phyloP scores from a whole-genome alignment of 108 stramenopile genomes.

The Cyclotella choctawhatcheeana region DNA sequence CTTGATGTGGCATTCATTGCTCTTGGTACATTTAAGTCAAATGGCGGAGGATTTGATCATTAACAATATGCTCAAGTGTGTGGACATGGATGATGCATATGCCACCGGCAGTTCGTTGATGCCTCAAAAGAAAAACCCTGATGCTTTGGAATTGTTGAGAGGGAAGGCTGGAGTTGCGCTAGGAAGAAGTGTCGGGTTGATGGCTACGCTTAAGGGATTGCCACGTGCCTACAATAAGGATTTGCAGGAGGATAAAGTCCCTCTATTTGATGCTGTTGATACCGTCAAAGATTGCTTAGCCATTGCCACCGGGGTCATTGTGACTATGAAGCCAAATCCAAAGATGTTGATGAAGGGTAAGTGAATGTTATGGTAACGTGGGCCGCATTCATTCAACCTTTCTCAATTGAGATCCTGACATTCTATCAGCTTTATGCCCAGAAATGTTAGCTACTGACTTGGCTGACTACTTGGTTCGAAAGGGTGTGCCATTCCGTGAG shows the following conservation, averaged over 20 bases:
- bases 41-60: constrained; percentile 99
- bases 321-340: constrained; percentile 92
- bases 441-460: constrained; percentile 99
- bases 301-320: constrained; percentile 96
- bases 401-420: too few species aligned
- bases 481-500: constrained; percentile 99
- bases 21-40: constrained; percentile 94
- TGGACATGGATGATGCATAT: constrained; percentile 97
- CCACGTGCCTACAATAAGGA: constrained; percentile 99
- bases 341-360: constrained; percentile 85
- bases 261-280: constrained; percentile 94
- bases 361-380: too few species aligned
- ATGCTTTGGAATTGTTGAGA: constrained; percentile 97
- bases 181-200: constrained; percentile 91
- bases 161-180: constrained; percentile 97
- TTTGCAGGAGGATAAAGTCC: constrained; percentile 99
- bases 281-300: constrained; percentile 95
- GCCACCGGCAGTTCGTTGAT: constrained; percentile 98
- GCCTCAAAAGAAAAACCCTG: constrained; percentile 99
- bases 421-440: constrained; percentile 92
- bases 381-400: too few species aligned
- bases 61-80: constrained; percentile 90
- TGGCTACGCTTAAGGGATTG: constrained; percentile 95
- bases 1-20: constrained; percentile 95
- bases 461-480: constrained; percentile 98